A percentile compares a stretch with the other conserved stretches of the same genome.
Conservation (phyloP, 305 asterid genomes). For the Solanum chacoense region DNA sequence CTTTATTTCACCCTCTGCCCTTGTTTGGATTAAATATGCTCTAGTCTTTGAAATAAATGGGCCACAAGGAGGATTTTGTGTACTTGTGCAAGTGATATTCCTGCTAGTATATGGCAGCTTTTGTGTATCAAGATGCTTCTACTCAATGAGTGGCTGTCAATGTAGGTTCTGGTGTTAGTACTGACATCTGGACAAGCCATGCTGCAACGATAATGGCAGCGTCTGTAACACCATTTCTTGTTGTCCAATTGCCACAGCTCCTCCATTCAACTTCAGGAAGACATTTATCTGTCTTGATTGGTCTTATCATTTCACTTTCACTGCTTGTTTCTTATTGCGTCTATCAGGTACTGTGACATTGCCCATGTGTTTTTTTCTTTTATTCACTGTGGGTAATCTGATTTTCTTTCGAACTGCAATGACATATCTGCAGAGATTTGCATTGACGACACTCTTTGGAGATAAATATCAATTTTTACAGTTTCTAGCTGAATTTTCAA, state of each 20-base stretch:
- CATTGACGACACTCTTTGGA: neutral
- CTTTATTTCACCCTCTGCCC: neutral
- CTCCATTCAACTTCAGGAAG: conserved; percentile 50
- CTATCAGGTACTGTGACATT: conserved; percentile 57
- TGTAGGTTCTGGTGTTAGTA: conserved; percentile 75
- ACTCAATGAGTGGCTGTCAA: conserved; percentile 9
- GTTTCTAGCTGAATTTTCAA: neutral
- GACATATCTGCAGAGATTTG: neutral
- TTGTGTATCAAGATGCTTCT: neutral
- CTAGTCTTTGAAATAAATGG: neutral
- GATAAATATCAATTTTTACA: neutral
- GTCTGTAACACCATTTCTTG: conserved; percentile 65
- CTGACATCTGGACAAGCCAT: conserved; percentile 79
- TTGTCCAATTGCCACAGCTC: conserved; percentile 69
- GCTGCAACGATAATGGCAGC: conserved; percentile 81
- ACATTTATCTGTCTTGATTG: conserved; percentile 61
- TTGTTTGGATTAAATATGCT: neutral
- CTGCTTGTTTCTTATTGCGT: conserved; percentile 68
- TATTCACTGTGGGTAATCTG: neutral
- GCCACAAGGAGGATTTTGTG: neutral
- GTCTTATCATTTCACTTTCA: conserved; percentile 51
- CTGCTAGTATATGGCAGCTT: neutral
- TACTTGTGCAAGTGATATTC: neutral
- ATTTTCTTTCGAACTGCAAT: neutral
- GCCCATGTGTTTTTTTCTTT: neutral